Evolutionary conservation across 2,329 filamentous ascomycete species (phyloP).

Genomic region (Coniochaeta prunicola): DNA sequence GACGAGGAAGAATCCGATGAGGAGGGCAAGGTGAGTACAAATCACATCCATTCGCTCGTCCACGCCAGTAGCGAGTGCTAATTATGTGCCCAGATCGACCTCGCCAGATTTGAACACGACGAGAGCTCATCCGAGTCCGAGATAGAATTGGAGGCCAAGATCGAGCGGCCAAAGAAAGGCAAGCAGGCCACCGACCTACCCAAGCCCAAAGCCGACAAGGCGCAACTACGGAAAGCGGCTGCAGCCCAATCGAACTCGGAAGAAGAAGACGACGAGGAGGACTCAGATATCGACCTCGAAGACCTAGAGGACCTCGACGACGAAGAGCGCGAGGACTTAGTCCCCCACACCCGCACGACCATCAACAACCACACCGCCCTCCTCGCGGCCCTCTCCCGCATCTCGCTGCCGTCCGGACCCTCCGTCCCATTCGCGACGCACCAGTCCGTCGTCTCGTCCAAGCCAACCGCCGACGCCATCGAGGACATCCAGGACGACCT

Average conservation of each 20-base stretch:
- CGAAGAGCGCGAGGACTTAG: conserved; percentile 56
- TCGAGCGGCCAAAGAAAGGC: conserved; percentile 35
- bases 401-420: conserved; percentile 57
- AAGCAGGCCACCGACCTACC: conserved; percentile 10
- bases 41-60: not conserved
- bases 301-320: conserved; percentile 64
- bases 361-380: conserved; percentile 96
- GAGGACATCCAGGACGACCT: conserved; percentile 85
- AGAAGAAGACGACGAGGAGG: conserved; percentile 72
- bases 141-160: conserved; percentile 69
- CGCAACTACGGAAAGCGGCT: conserved; percentile 15
- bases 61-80: conserved; percentile 3
- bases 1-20: conserved; percentile 21
- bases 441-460: conserved; percentile 65
- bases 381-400: conserved; percentile 69
- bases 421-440: conserved; percentile 75
- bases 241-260: conserved; percentile 37
- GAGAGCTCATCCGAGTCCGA: conserved; percentile 60
- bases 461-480: conserved; percentile 59
- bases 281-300: conserved; percentile 81
- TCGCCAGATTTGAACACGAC: conserved; percentile 52
- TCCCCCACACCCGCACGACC: conserved; percentile 83
- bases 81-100: conserved; percentile 35
- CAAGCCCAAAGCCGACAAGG: conserved; percentile 25
- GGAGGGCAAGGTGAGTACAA: conserved; percentile 7